These are phyloP conservation scores for Thalassiosira sp. DNA, from an alignment of 352 stramenopile species.

Conservation along the genomic window DNA sequence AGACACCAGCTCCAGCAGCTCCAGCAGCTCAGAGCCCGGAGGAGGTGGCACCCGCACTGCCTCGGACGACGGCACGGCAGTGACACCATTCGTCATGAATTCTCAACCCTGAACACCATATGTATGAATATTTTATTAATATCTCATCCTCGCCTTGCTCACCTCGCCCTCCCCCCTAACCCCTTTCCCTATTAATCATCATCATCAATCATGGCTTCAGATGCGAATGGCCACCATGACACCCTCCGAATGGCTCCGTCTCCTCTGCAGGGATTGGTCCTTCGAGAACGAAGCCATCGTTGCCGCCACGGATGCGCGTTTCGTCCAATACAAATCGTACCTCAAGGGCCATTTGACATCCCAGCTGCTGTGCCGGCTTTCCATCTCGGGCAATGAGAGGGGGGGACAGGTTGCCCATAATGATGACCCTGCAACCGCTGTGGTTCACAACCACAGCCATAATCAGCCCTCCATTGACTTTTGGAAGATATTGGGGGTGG, in stretches of 20 bases:
- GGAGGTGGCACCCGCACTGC: too few species aligned
- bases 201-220: conserved; percentile 46
- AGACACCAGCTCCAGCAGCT: too few species aligned
- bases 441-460: too few species aligned
- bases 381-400: conserved; percentile 32
- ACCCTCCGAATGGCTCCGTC: conserved; percentile 72
- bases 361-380: conserved; percentile 70
- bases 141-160: too few species aligned
- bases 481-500: conserved; percentile 70
- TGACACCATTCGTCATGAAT: too few species aligned
- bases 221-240: conserved; percentile 68
- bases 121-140: too few species aligned
- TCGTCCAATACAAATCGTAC: conserved; percentile 74
- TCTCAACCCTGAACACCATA: too few species aligned
- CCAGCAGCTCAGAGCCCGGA: too few species aligned
- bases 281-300: conserved; percentile 59
- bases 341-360: conserved; percentile 65
- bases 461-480: conserved; percentile 54
- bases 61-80: too few species aligned
- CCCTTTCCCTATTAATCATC: neutral
- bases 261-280: conserved; percentile 70
- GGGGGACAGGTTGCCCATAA: conserved; percentile 13
- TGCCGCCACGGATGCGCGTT: conserved; percentile 56
- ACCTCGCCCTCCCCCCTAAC: neutral
- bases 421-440: conserved; percentile 19